Evolutionary conservation across 768 basidiomycete genomes (phyloP), one percentile per base, ranked within the genome.

Genomic region (Leccinum variicolor): DNA sequence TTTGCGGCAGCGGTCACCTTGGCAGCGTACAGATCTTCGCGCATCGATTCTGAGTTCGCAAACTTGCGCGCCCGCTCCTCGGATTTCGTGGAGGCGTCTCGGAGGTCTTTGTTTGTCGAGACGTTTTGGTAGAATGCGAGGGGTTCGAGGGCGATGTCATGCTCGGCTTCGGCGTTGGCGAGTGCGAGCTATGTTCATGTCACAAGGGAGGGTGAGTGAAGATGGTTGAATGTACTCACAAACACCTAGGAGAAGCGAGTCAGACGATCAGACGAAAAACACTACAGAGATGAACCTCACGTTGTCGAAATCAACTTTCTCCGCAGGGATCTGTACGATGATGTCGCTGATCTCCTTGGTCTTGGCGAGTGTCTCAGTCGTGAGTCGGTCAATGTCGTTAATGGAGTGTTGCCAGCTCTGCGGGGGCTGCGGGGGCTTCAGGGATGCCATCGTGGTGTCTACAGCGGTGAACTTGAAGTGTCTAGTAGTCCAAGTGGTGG

Each of bases 111-210:
- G 52, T 79, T 76, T 0, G 85, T 76, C 15, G 89, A 87, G 31
- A 93, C 89, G 59, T 92, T 89, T 66, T 90, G 87, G 66, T 92
- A 89, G 74, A 94, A 94, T 0, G 77, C 72, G 10, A 91, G 76
- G 1, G 85, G 85, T 59, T 88, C 86, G 3, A 76, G 69, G 31
- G 75, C 68, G 7, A 68, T 60, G 48, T 84, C 81, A 23, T 85
- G 74, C 17, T 77, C 68, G n/a, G 85, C 80, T 50, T 90, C 87
- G 17, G 79, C 81, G 25, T 77, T 65, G 1, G 86, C 81, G 23
- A 92, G 82, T 10, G 79, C 74, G 19, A 79, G 64, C 88, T 91
- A 59, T 14, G 23, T 8, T 23, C 23, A 61, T 47, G 36, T 58
- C 13, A 56, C 1, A 26, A 1, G 3, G 13, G 5, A 13, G 21